Evolutionary conservation across 495 filamentous ascomycete species (phyloP).

Genomic region (Podospora pseudocomata): DNA sequence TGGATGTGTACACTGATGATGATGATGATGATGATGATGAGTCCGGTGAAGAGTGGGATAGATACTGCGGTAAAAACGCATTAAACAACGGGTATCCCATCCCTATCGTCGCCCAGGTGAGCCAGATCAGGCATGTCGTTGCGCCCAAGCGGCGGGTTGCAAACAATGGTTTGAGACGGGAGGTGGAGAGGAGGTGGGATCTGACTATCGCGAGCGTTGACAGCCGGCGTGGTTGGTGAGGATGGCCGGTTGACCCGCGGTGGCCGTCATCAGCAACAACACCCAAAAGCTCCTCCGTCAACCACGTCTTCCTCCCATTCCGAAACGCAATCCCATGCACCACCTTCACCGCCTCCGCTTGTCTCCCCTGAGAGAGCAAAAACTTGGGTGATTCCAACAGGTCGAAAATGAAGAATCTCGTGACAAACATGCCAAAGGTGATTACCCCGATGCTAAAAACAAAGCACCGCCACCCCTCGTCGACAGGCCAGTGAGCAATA

Average conservation of each 20-base stretch:
- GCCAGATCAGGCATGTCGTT: conserved; percentile 47
- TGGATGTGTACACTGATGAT: not conserved
- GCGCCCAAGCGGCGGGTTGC: not conserved
- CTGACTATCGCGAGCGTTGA: not conserved
- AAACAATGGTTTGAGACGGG: not conserved
- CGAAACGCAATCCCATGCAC: conserved; percentile 70
- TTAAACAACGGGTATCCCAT: conserved; percentile 76
- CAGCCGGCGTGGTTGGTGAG: not conserved
- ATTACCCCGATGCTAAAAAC: not conserved
- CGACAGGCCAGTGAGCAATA: conserved; percentile 63
- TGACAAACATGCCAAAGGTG: not conserved
- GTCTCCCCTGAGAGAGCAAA: not conserved
- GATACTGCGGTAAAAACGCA: conserved; percentile 78
- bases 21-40: not conserved
- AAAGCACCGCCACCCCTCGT: conserved; percentile 72
- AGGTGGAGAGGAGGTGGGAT: not conserved
- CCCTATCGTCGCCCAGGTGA: conserved; percentile 54
- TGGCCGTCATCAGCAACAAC: conserved; percentile 38
- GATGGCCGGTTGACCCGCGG: too few relatives aligned
- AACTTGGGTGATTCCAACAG: not conserved
- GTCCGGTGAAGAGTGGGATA: conserved; percentile 44
- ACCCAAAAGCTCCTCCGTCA: conserved; percentile 59
- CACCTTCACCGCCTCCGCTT: conserved; percentile 50
- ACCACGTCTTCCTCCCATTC: conserved; percentile 61
- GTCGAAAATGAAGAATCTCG: not conserved